Evolutionary conservation across 2,329 filamentous ascomycete species (phyloP).

Genomic region (Lasiodiplodia citricola): DNA sequence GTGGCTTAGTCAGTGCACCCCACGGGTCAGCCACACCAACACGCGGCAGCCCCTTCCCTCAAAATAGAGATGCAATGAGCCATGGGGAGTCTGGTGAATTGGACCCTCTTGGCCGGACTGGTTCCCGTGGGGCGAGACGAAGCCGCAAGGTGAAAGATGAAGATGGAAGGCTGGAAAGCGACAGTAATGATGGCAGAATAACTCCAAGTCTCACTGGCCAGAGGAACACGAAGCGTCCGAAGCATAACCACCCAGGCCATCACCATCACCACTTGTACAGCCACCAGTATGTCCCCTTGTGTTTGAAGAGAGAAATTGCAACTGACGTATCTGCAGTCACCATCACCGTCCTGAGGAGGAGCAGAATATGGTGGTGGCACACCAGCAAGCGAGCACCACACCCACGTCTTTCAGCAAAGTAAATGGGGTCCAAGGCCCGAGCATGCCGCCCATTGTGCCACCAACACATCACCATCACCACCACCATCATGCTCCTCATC

Average conservation of each 20-base stretch:
- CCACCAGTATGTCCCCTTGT: conserved; percentile 54
- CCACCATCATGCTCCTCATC: conserved; percentile 44
- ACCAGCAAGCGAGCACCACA: conserved; percentile 28
- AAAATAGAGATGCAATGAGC: conserved; percentile 36
- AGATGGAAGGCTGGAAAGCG: conserved; percentile 67
- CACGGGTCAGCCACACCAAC: conserved; percentile 62
- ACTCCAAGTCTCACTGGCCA: conserved; percentile 63
- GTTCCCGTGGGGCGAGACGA: conserved; percentile 45
- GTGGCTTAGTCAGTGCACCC: conserved; percentile 64
- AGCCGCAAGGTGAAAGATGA: conserved; percentile 76
- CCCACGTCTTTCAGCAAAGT: conserved; percentile 32
- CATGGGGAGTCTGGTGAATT: conserved; percentile 36
- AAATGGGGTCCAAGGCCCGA: conserved; percentile 32
- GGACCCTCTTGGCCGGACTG: conserved; percentile 39
- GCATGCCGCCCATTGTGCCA: conserved; percentile 31
- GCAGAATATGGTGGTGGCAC: conserved; percentile 31
- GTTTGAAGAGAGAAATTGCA: background rate
- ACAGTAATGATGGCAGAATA: conserved; percentile 67
- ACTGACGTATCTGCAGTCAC: conserved; percentile 56
- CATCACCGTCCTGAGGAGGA: conserved; percentile 61
- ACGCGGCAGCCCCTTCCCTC: conserved; percentile 54
- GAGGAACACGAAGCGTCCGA: conserved; percentile 70
- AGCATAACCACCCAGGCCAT: conserved; percentile 59
- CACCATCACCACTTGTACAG: conserved; percentile 63
- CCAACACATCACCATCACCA: conserved; percentile 42